phyloP scores from a whole-genome alignment of 225 moss, liverwort and hornwort genomes.

The Neckera pumila region DNA sequence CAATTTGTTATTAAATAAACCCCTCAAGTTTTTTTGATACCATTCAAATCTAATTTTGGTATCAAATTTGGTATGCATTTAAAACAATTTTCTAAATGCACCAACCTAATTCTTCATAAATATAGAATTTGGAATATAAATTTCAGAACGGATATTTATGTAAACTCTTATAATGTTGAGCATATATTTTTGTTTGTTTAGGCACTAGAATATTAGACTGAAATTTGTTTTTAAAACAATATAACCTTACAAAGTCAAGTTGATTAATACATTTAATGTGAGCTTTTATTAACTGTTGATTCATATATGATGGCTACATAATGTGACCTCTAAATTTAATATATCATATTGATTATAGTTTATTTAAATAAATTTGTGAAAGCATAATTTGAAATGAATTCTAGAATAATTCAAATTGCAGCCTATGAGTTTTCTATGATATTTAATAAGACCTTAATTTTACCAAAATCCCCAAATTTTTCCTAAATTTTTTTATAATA shows the following conservation, averaged over 20 bases:
- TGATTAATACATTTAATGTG: background rate
- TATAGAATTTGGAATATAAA: background rate
- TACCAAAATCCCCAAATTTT: background rate
- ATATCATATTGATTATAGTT: background rate
- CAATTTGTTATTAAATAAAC: background rate
- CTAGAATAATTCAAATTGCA: background rate
- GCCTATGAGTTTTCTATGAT: too few relatives aligned
- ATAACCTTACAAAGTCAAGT: background rate
- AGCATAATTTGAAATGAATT: background rate
- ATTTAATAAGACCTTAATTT: too few relatives aligned
- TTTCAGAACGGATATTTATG: background rate
- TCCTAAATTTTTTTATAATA: background rate
- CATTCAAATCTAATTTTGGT: background rate
- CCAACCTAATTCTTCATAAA: background rate
- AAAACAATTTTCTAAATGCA: too few relatives aligned
- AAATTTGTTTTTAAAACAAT: background rate
- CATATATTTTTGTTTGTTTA: background rate
- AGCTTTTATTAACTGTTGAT: background rate
- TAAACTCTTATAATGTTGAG: background rate
- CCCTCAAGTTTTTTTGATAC: rapidly evolving
- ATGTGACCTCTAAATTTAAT: background rate
- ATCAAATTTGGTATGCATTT: background rate
- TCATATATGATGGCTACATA: background rate
- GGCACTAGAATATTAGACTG: background rate
- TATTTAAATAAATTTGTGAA: background rate